Evolutionary conservation across 306 rosid species (phyloP).

Genomic region (Vigna hirtella): DNA sequence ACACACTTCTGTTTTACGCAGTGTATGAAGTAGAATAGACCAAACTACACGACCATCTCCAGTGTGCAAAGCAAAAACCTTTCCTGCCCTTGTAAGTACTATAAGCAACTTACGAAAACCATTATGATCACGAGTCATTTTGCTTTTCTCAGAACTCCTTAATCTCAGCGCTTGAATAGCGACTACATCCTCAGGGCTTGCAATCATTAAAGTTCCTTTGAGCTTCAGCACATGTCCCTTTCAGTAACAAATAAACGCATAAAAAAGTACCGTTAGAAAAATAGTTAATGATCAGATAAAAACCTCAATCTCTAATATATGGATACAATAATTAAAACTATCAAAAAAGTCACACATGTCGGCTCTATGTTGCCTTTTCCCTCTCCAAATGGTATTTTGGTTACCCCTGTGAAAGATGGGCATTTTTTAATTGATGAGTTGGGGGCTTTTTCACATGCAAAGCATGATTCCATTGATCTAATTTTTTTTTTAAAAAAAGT

Average conservation of each 20-base stretch:
- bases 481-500: not conserved
- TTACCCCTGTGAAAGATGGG: not conserved
- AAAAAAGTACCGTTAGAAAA: slow-evolving; percentile 45
- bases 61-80: slow-evolving; percentile 95
- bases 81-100: slow-evolving; percentile 90
- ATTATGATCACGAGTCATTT: slow-evolving; percentile 98
- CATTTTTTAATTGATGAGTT: not conserved
- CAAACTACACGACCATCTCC: slow-evolving; percentile 93
- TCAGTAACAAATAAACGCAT: slow-evolving; percentile 48
- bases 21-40: slow-evolving; percentile 72
- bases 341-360: not conserved
- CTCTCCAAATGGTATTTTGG: not conserved
- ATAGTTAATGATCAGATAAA: slow-evolving; percentile 35
- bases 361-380: not conserved
- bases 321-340: slow-evolving; percentile 25
- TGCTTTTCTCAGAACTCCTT: slow-evolving; percentile 93
- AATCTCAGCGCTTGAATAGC: slow-evolving; percentile 85
- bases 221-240: slow-evolving; percentile 95
- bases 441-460: not conserved
- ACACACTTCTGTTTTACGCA: slow-evolving; percentile 74
- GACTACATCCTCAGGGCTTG: slow-evolving; percentile 84
- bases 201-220: slow-evolving; percentile 96
- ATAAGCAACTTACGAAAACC: slow-evolving; percentile 93
- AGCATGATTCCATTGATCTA: not conserved
- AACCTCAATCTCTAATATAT: slow-evolving; percentile 27